phyloP scores from a whole-genome alignment of 164 flowering plant genomes.

The Protea cynaroides region DNA sequence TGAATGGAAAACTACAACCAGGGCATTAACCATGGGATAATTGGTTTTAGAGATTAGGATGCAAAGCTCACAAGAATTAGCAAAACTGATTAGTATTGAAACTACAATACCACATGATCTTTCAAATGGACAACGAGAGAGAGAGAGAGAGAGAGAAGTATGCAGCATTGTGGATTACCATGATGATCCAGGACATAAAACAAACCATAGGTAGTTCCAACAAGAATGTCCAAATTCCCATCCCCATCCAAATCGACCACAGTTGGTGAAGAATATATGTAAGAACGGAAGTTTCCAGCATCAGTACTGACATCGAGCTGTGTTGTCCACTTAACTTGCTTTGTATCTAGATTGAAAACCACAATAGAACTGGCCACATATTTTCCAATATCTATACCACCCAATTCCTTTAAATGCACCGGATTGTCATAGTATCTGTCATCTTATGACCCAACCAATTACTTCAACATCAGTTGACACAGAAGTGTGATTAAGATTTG shows the following conservation, averaged over 20 bases:
- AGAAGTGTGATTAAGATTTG: background rate
- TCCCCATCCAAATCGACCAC: constrained; percentile 97
- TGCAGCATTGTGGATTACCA: constrained; percentile 41
- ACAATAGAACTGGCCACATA: constrained; percentile 89
- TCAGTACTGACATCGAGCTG: constrained; percentile 80
- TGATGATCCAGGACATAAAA: constrained; percentile 93
- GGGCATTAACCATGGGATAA: background rate
- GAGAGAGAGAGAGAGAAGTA: background rate
- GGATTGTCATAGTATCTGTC: constrained; percentile 93
- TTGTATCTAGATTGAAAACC: constrained; percentile 92
- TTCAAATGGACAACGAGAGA: background rate
- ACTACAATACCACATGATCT: background rate
- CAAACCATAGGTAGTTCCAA: constrained; percentile 94
- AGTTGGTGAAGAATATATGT: constrained; percentile 92
- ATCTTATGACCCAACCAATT: constrained; percentile 22
- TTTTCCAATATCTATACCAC: constrained; percentile 81
- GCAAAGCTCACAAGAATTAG: background rate
- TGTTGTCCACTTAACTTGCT: constrained; percentile 90
- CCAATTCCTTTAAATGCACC: constrained; percentile 80
- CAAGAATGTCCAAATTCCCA: constrained; percentile 90
- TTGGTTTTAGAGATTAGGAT: background rate
- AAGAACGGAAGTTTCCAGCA: constrained; percentile 61
- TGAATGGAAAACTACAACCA: background rate
- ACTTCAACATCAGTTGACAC: constrained; percentile 6
- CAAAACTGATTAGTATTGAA: background rate